Base-by-base conservation (phyloP, 768 basidiomycete species). In the Rhizopogon rudus region DNA sequence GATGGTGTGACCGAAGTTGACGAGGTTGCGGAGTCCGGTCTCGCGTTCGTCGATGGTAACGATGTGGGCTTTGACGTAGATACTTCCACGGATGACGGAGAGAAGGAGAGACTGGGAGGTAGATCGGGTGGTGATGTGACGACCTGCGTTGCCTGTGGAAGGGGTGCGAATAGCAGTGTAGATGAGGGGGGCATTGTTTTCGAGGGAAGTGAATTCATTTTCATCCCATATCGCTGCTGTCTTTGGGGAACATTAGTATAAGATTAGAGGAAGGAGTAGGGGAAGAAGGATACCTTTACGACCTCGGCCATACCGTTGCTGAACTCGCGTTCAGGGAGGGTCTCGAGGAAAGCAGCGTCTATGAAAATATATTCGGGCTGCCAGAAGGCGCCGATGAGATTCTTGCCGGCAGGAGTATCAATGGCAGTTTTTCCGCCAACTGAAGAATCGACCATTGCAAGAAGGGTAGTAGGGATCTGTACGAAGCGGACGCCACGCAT, bases 241-340 rank as follows among this genome's bases (percentile, higher is more conserved):
- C 96, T 96, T 66, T 6, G 51, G 14, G 41, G 13, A 22, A 49
- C 17, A 28, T 61, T 31, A 35, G 17, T 5, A 44, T 29, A 7
- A 39, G n/a, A 29, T 25, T 28, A 16, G 20, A 35, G 12, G 25
- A n/a, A 7, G 40, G 57, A 0, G 43, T 40, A 33, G n/a, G 35
- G 35, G 50, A 44, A 31, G 9, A 39, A 20, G 10, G 77, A 57
- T 54, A 92, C 94, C 83, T 99, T 99, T 67, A 98, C 86, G 3
- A 98, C 88, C 70, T 99, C 96, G 0, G 97, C 96, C 89, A 99
- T 96, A 39, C 97, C 96, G 65, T 98, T 98, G n/a, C 92, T 90
- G 58, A 98, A 93, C 69, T 98, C 97, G 52, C 96, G 80, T 33
- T 84, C 71, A 0, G 95, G 95, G 2, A 99, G 84, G 1, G 92